Base-by-base conservation (phyloP, 2,329 filamentous ascomycete species). In the Lachnellula subtilissima region DNA sequence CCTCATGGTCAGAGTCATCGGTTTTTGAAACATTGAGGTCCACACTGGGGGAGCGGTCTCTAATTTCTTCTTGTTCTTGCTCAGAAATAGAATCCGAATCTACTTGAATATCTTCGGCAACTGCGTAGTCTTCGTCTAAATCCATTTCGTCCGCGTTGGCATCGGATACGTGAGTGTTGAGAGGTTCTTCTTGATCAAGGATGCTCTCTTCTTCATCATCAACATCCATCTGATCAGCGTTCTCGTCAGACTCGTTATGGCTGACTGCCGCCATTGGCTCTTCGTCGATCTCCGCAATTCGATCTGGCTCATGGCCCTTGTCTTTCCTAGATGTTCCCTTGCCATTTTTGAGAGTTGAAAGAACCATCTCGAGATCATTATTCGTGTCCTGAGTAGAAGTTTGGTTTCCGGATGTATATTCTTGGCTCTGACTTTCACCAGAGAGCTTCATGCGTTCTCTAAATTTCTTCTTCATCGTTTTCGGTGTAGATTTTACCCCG, bases 351-450 rank as follows among this genome's bases (percentile, higher is more conserved):
- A 51, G 28, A 17, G 36, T 36, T 2, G 35, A 39, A n/a, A 51
- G 19, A 50, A 32, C 14, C 11, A n/a, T n/a, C 8, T 14, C 40
- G 2, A 51, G 0, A 19, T 57, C 52, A 15, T 53, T 46, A 19
- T 32, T 49, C 0, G 25, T 45, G 17, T 50, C 47, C 14, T 35
- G 22, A n/a, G 32, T 15, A 14, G 9, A 39, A 40, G 14, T 3
- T 15, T 8, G 12, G 6, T 52, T 28, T 11, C 22, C 49, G 32
- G 15, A 17, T 1, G 9, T 11, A 14, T 51, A 7, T n/a, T 56
- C 54, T 47, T 59, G 59, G 48, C 54, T 58, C 48, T 57, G 48
- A 32, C 40, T 55, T 12, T 59, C 58, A 9, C 51, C 59, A 11
- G 45, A 23, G 12, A 48, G 37, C 36, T 55, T 53, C 60, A 64